Base-by-base conservation (phyloP, 306 rosid species). In the Trichosanthes cucumerina region DNA sequence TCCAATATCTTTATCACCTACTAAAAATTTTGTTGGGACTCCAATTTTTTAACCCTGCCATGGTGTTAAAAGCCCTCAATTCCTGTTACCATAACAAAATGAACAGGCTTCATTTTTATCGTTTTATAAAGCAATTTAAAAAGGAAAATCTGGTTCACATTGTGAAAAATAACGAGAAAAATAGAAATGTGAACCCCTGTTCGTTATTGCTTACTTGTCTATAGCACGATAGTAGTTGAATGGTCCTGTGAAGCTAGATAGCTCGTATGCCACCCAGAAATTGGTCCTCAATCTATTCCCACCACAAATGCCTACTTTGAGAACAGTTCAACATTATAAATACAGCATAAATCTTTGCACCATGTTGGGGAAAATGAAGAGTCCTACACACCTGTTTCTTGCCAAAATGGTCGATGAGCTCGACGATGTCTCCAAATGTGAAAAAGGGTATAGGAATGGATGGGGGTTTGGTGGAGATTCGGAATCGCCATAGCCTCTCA, bases 231-330 rank as follows among this genome's bases (percentile, higher is more conserved):
- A 93, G 77, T 89, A 88, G 84, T 93, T 93, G 80, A 93, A 83
- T 28, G 96, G 87, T 47, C 96, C 92, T 12, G 93, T 87, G 84
- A 93, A 93, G 78, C 98, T 93, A 52, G 95, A 88, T 80, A 81
- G 80, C 92, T 78, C 50, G 88, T 21, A 77, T 89, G 28, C 91
- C 93, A 89, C 66, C 93, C 93, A 81, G 79, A 80, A 28, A 21
- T 9, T 58, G 93, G 89, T 80, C 92, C 96, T 88, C 86, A 86
- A 9, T 91, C 96, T 84, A 34, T 71, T 64, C 93, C 93, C 77
- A 91, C 96, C 14, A 91, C 85, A 81, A 82, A 89, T 62, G 82
- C 91, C 97, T 88, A 38, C 4, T 46, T 82, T 68, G 31, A 74
- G 10, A 47, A 79, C 9, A 50, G 19, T 58, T 33, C 16, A 53